Base-by-base conservation (phyloP, 2,329 filamentous ascomycete genomes). In the Fusarium chlamydosporum region DNA sequence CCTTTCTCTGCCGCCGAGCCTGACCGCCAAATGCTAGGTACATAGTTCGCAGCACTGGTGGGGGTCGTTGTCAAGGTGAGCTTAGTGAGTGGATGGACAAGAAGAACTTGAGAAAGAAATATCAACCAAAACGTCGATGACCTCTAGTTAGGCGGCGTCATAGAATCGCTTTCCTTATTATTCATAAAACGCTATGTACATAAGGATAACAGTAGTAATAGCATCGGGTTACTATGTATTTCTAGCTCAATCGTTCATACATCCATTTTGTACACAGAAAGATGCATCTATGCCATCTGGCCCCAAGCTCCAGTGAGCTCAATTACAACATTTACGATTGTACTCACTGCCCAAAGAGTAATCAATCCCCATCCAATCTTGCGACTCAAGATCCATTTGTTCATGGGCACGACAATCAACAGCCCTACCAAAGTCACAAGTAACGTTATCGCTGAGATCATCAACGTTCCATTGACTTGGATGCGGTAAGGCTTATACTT, bases 381-480 rank as follows among this genome's bases (percentile, higher is more conserved):
- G 54, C 90, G 86, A 76, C 89, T 94, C 87, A 97, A 90, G 40
- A 91, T 83, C 94, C 94, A 97, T 68, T 89, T 88, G 79, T 96
- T 97, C 82, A 91, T 76, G 7, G 96, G 96, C 54, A 99, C 93
- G 2, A 89, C 84, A 29, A 97, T 85, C 65, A 99, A 82, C 69
- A 99, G 80, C 4, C 91, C 89, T 6, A 94, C 80, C 18, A 99
- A 83, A 2, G 93, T 97, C 29, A 94, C 76, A 23, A 99, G 82
- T 68, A 99, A 82, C 3, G 93, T 95, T n/a, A 92, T 85, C 1
- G 93, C 92, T 53, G 91, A 95, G 38, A 99, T 90, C 73, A 97
- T 85, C 67, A 99, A 81, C 5, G 94, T 96, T 27, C 91, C 92
- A 61, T 90, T 93, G 56, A 99, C 91, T 68, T 93, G 87, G 61